Base-by-base conservation (phyloP, 106 monocot genomes). In the Dendrobium catenatum region DNA sequence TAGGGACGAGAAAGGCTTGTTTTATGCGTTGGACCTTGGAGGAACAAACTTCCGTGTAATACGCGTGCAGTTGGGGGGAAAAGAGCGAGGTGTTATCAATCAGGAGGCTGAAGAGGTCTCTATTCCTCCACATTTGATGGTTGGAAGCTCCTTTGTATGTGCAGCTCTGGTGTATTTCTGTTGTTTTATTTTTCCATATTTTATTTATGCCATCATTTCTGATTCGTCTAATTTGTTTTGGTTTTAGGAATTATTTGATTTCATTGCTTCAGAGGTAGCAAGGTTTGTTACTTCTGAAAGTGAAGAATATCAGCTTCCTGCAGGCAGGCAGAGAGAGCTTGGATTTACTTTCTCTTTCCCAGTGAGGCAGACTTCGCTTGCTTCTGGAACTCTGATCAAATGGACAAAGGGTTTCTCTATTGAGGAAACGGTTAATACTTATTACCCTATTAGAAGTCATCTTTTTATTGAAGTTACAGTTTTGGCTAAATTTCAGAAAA, bases 301-400 rank as follows among this genome's bases (percentile, higher is more conserved):
- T 70, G 87, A 88, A 72, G 86, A 82, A 61, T 85, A 86, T 85
- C 89, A 90, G 19, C 83, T 90, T 76, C 80, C 88, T 72, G 86
- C 68, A 15, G 93, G 93, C 0, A 93, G 87, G 81, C 88, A 91
- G 86, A 89, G 93, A 79, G 98, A 95, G 79, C 86, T 99, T 40
- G 98, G 98, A n/a, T 99, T 99, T 81, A 99, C 98, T 6, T 99
- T 99, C 79, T 99, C 98, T 73, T 99, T 99, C 80, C 98, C 98
- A 33, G 98, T 99, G 79, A 89, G 88, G 59, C 98, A 95, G 81
- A 83, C 87, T 67, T 99, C 98, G 0, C 88, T 99, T 78, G 80
- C 93, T 15, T 95, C 98, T 15, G 98, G 98, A 19, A 90, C 82
- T 55, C 93, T 99, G 49, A 93, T 99, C 55, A 95, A 88, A 47